Conservation (phyloP, 106 monocot genomes). For the Phalaenopsis aphrodite region DNA sequence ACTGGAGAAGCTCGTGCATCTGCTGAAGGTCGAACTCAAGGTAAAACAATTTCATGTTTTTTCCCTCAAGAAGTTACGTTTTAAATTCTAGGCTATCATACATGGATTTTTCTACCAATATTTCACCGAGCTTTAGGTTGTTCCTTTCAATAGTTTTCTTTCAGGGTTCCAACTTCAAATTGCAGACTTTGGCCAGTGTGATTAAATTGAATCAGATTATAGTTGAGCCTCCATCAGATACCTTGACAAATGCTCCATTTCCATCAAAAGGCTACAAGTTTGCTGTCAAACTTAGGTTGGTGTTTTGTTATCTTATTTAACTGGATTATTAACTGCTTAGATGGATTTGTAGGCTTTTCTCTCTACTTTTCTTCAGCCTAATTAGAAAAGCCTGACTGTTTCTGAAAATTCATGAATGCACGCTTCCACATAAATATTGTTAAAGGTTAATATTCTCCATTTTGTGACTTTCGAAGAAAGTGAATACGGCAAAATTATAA, state of each 20-base stretch:
- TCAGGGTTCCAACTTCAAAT: slow-evolving; percentile 47
- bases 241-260: slow-evolving; percentile 70
- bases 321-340: background rate
- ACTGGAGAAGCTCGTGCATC: slow-evolving; percentile 75
- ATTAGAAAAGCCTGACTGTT: background rate
- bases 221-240: slow-evolving; percentile 58
- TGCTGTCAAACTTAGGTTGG: slow-evolving; percentile 64
- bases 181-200: slow-evolving; percentile 68
- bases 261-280: slow-evolving; percentile 76
- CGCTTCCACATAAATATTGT: background rate
- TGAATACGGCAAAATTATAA: background rate
- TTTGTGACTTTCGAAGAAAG: background rate
- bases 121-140: background rate
- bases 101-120: background rate
- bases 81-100: background rate
- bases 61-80: background rate
- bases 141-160: slow-evolving; percentile 45
- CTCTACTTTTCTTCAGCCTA: background rate
- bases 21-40: slow-evolving; percentile 66
- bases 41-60: slow-evolving; percentile 22
- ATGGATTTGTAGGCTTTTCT: background rate
- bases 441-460: background rate
- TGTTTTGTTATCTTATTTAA: background rate
- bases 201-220: slow-evolving; percentile 44
- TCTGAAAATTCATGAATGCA: slow-evolving; percentile 1